These are phyloP conservation scores for Scytalidium sp. DNA, from an alignment of 2,329 filamentous ascomycete species.

Conservation along the genomic window DNA sequence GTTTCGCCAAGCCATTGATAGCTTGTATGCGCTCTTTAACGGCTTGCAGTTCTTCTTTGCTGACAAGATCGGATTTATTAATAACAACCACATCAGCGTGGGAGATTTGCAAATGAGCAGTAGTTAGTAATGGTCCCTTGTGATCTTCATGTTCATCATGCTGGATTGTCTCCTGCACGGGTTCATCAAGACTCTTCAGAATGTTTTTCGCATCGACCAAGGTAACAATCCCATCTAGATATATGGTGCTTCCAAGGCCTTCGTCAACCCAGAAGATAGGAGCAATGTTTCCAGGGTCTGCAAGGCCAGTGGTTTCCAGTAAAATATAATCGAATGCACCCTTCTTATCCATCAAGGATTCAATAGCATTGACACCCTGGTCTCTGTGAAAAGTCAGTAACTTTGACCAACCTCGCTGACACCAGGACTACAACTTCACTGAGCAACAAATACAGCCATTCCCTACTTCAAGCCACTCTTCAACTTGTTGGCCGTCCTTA, in stretches of 20 bases:
- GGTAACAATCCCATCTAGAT: slow-evolving; percentile 94
- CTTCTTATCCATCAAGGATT: slow-evolving; percentile 90
- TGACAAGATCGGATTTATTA: slow-evolving; percentile 89
- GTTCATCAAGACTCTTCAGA: slow-evolving; percentile 74
- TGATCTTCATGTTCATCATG: slow-evolving; percentile 47
- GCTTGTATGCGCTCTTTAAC: slow-evolving; percentile 72
- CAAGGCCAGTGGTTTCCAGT: slow-evolving; percentile 91
- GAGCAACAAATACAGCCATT: slow-evolving; percentile 99
- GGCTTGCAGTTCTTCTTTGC: slow-evolving; percentile 60
- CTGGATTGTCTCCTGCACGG: slow-evolving; percentile 48
- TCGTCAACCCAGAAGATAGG: slow-evolving; percentile 98
- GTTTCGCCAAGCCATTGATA: slow-evolving; percentile 86
- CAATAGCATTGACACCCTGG: slow-evolving; percentile 88
- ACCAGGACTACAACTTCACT: slow-evolving; percentile 67
- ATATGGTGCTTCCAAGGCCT: slow-evolving; percentile 90
- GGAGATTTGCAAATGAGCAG: slow-evolving; percentile 92
- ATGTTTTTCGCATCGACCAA: slow-evolving; percentile 96
- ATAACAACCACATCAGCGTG: slow-evolving; percentile 94
- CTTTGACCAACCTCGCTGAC: slow-evolving; percentile 1
- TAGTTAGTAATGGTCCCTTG: slow-evolving; percentile 73
- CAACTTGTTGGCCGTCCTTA: slow-evolving; percentile 75
- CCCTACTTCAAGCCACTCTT: slow-evolving; percentile 93
- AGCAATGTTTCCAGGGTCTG: slow-evolving; percentile 92
- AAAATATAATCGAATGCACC: slow-evolving; percentile 97
- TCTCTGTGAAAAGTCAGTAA: slow-evolving; percentile 53